Conservation (phyloP, 2,329 filamentous ascomycete genomes). For the Diaporthe vaccinii region DNA sequence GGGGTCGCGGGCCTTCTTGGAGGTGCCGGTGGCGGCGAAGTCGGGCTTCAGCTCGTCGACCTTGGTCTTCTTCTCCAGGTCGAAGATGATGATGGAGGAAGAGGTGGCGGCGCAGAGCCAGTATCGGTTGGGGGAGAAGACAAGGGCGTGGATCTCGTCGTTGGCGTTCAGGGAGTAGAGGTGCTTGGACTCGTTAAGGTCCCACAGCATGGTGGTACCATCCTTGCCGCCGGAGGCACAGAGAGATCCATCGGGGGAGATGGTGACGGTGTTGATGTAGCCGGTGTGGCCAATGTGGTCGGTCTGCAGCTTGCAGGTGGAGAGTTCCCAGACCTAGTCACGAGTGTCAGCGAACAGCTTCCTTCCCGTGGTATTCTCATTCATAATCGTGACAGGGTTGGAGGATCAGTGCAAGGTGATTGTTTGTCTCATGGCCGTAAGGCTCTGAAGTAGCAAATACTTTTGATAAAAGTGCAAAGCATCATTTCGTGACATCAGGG, state of each 20-base stretch:
- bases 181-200: conserved; percentile 99
- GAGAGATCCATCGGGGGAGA: conserved; percentile 98
- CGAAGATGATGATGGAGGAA: conserved; percentile 99
- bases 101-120: conserved; percentile 99
- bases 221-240: conserved; percentile 99
- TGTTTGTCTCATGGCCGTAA: conserved; percentile 95
- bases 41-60: conserved; percentile 99
- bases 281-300: conserved; percentile 99
- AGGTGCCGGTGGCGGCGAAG: conserved; percentile 84
- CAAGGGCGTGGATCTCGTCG: conserved; percentile 99
- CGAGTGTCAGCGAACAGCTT: conserved; percentile 45
- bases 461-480: conserved; percentile 84
- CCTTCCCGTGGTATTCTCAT: not conserved
- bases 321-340: conserved; percentile 97
- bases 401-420: conserved; percentile 88
- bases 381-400: conserved; percentile 37
- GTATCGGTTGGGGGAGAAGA: conserved; percentile 99
- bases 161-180: conserved; percentile 99
- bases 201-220: conserved; percentile 99
- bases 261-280: conserved; percentile 99
- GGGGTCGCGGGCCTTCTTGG: conserved; percentile 97
- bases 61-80: conserved; percentile 99
- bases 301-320: conserved; percentile 99
- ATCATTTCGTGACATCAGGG: conserved; percentile 74
- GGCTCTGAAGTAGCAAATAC: conserved; percentile 99